Evolutionary conservation across 352 stramenopile species (phyloP), one percentile per base, ranked within the genome.

Genomic region (Globisporangium takayamanum): DNA sequence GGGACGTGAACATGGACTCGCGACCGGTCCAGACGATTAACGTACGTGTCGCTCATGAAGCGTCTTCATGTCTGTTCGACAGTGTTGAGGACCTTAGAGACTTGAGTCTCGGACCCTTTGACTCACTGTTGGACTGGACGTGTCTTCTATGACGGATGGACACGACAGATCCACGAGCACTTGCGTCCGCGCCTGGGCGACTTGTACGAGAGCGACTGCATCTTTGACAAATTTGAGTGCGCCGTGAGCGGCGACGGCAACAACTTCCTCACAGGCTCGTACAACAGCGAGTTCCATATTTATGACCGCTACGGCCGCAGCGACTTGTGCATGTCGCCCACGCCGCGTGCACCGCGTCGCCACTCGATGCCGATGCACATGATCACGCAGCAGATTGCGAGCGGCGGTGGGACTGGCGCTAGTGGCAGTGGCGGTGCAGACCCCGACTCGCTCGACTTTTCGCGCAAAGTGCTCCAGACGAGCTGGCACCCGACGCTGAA

Each of bases 201-300:
- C 58, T 63, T 98, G 5, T 98, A 98, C 72, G 93, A 98, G 55
- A 98, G 88, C 59, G 95, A 98, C 67, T 97, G 85, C 64, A 98
- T 98, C 59, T 98, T 98, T 63, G 95, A 98, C 82, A 98, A 98
- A 69, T 98, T 98, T 64, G 93, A 98, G 68, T 95, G 94, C 54
- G 80, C 78, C 10, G 78, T 97, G 39, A 96, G 85, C 59, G 83
- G 80, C 22, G 87, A 98, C 64, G 92, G 88, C 51, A 93, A 95
- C 65, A 89, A 92, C 74, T 90, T 98, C 66, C 80, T 95, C 60
- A 98, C 93, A 42, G 95, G 95, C 49, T 97, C 90, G 53, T 98
- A 98, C 84, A 93, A 95, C 61, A 97, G 92, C 81, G 75, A 89
- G 63, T 97, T 97, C 60, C 87, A 96, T 74, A 92, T 97, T 74